A percentile compares a stretch with the other conserved stretches of the same genome.
Evolutionary conservation across 805 yeast genomes (phyloP).

Genomic region (Yamadazyma sp.): DNA sequence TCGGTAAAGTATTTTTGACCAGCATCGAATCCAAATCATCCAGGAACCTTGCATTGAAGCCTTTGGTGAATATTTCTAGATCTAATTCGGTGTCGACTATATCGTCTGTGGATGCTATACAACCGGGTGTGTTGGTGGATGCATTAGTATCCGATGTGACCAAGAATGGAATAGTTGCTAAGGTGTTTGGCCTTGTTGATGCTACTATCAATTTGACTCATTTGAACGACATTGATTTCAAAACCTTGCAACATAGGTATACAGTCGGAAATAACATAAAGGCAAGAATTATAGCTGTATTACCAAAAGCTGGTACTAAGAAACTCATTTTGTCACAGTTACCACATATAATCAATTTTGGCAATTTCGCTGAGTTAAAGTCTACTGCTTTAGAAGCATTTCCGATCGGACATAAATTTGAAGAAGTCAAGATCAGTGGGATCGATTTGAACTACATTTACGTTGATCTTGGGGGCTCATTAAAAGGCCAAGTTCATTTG

Average conservation of each 20-base stretch:
- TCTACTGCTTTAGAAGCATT: slow-evolving; percentile 54
- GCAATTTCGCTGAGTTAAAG: slow-evolving; percentile 16
- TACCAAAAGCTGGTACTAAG: slow-evolving; percentile 49
- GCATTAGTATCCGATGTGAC: slow-evolving; percentile 63
- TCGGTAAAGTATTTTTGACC: slow-evolving; percentile 72
- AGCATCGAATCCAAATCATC: slow-evolving; percentile 47
- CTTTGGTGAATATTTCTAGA: slow-evolving; percentile 41
- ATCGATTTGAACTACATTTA: slow-evolving; percentile 56
- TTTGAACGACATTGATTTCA: slow-evolving; percentile 45
- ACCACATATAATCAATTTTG: slow-evolving; percentile 50
- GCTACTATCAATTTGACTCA: slow-evolving; percentile 74
- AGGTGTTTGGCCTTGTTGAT: slow-evolving; percentile 70
- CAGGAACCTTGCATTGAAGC: slow-evolving; percentile 60
- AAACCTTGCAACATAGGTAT: slow-evolving; percentile 58
- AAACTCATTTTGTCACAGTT: slow-evolving; percentile 63
- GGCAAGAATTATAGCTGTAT: slow-evolving; percentile 68
- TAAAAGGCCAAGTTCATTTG: slow-evolving; percentile 73
- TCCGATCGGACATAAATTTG: slow-evolving; percentile 74
- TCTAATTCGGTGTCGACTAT: slow-evolving; percentile 52
- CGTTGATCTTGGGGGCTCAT: slow-evolving; percentile 54
- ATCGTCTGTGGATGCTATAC: slow-evolving; percentile 73
- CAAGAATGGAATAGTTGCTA: slow-evolving; percentile 65
- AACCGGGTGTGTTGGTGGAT: slow-evolving; percentile 83
- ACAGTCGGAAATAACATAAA: slow-evolving; percentile 66
- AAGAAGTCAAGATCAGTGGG: slow-evolving; percentile 58